Evolutionary conservation across 129 eudicot species (phyloP).

Genomic region (Apium graveolens): DNA sequence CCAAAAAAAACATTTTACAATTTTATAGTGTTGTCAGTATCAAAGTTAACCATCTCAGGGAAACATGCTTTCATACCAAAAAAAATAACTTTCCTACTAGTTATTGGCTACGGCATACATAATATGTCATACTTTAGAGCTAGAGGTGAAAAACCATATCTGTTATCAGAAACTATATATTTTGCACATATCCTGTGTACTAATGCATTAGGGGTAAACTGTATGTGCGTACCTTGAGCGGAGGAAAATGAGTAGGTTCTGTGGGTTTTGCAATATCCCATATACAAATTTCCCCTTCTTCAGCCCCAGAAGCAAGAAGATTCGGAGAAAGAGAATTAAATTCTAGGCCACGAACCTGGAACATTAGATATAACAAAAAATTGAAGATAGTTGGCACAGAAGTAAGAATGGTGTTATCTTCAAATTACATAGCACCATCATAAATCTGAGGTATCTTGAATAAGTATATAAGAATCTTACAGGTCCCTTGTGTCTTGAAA

Average conservation of each 20-base stretch:
- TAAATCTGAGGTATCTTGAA: neutral
- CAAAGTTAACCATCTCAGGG: neutral
- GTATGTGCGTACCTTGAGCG: constrained; percentile 54
- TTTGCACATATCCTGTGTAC: neutral
- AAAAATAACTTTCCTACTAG: neutral
- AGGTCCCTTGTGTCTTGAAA: constrained; percentile 84
- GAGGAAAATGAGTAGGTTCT: constrained; percentile 80
- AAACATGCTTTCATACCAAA: neutral
- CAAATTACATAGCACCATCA: constrained; percentile 3
- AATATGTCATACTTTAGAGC: neutral
- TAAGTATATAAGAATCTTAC: constrained; percentile 39
- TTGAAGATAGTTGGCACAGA: neutral
- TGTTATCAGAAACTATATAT: neutral
- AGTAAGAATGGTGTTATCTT: neutral
- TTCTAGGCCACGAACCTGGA: constrained; percentile 97
- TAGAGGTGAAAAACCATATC: neutral
- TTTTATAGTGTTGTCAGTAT: neutral
- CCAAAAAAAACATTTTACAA: no score
- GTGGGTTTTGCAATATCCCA: constrained; percentile 86
- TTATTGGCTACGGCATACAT: neutral
- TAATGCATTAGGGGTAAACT: neutral
- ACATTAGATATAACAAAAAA: constrained; percentile 5
- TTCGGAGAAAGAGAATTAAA: constrained; percentile 72
- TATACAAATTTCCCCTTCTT: constrained; percentile 95
- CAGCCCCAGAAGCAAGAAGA: constrained; percentile 98